Base-by-base conservation (phyloP, 2,329 filamentous ascomycete species). In the Massarina eburnea region DNA sequence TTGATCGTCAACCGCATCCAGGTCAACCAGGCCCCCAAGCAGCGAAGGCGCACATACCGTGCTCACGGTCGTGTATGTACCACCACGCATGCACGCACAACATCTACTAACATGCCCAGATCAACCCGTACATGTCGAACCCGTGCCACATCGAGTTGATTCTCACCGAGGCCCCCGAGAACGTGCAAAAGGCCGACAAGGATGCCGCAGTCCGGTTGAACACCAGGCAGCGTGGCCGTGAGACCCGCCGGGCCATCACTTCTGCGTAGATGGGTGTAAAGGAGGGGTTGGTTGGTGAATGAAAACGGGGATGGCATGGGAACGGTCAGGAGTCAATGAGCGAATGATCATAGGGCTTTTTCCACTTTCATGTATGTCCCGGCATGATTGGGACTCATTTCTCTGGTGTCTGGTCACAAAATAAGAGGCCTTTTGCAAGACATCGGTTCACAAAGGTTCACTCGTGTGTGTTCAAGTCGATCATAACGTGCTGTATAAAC, bases 61-160 rank as follows among this genome's bases (percentile, higher is more conserved):
- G 95, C 95, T 61, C 94, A 99, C 85, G 94, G 94, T 86, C 91
- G 94, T 83, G 92, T 96, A 95, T 71, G 91, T 90, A 49, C 34
- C 21, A 40, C 27, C 19, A 45, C 18, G 6, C 34, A 19, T 40
- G 34, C 21, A n/a, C 10, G 30, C n/a, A 34, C 29, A 32, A 4
- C 27, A 14, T 20, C 53, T 38, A 14, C 61, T 39, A 46, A 39
- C 18, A 22, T 14, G 14, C 33, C 52, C 54, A 96, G 91, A 99
- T 99, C 83, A 99, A 99, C 87, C 94, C 94, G 58, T 99, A 97
- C 86, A 97, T 99, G 95, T 96, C 91, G 67, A 95, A 95, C 86
- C 94, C 94, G 67, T 99, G 92, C 89, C 94, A 99, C 87, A 96
- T 99, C 78, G 95, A 99, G 83, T 82, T 99, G 71, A 99, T 99